A percentile compares a stretch with the other conserved stretches of the same genome.
These are phyloP conservation scores for Lasiodiplodia sp. DNA, from an alignment of 2,329 filamentous ascomycete species.

Conservation along the genomic window DNA sequence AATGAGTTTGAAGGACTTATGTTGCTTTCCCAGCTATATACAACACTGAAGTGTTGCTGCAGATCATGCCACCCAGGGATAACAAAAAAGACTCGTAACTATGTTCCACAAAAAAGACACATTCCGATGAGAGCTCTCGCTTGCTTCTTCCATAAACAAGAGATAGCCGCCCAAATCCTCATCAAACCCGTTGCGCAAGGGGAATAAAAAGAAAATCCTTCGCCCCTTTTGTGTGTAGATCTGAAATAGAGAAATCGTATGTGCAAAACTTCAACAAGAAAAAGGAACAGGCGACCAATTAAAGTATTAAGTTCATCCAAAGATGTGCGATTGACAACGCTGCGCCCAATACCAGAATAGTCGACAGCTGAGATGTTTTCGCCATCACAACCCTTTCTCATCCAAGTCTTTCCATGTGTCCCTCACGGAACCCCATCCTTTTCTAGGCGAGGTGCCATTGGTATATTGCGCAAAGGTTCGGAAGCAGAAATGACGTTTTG, in stretches of 20 bases:
- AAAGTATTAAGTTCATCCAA: slow-evolving; percentile 14
- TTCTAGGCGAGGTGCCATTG: slow-evolving; percentile 18
- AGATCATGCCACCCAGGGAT: slow-evolving; percentile 6
- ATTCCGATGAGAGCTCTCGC: background rate
- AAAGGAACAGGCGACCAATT: slow-evolving; percentile 18
- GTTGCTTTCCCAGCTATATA: slow-evolving; percentile 16
- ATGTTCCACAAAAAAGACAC: background rate
- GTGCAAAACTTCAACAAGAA: slow-evolving; percentile 8
- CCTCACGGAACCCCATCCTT: background rate
- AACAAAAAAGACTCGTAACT: slow-evolving; percentile 19
- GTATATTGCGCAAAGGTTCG: slow-evolving; percentile 24
- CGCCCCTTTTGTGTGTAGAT: background rate
- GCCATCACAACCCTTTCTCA: background rate
- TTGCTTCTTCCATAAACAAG: background rate
- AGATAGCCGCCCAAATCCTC: slow-evolving; percentile 8
- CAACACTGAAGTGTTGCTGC: background rate
- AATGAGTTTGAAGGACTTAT: background rate
- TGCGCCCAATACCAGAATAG: slow-evolving; percentile 3
- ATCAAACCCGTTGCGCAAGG: background rate
- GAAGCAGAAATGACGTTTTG: slow-evolving; percentile 12
- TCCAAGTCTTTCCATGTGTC: background rate
- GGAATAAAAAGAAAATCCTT: background rate
- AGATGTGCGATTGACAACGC: slow-evolving; percentile 9
- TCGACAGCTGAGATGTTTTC: background rate
- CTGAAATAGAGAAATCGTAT: slow-evolving; percentile 4